These are phyloP conservation scores for Ambrosia hybrid DNA, from an alignment of 140 eudicot species.

Conservation along the genomic window DNA sequence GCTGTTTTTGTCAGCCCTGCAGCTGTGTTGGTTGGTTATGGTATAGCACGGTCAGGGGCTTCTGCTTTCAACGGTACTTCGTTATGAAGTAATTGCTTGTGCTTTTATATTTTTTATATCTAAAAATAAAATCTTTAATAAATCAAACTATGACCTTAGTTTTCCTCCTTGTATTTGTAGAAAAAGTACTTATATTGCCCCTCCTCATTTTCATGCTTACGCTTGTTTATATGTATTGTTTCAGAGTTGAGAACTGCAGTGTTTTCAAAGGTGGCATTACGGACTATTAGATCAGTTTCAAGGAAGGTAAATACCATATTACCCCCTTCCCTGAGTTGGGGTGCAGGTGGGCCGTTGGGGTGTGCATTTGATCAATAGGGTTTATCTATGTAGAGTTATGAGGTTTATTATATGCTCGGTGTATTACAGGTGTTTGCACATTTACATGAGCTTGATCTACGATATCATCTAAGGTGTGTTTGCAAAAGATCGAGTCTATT, in stretches of 20 bases:
- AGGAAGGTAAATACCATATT: conserved; percentile 55
- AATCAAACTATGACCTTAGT: conserved; percentile 11
- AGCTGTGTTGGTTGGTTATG: conserved; percentile 87
- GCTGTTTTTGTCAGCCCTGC: conserved; percentile 92
- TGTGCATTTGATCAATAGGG: too few species aligned
- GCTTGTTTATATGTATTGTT: conserved; percentile 9
- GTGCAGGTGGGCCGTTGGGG: too few species aligned
- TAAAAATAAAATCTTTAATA: neutral
- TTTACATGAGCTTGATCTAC: conserved; percentile 92
- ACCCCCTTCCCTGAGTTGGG: neutral
- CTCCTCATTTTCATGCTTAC: conserved; percentile 13
- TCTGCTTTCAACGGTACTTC: conserved; percentile 96
- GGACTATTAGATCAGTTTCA: conserved; percentile 90
- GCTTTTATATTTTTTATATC: conserved; percentile 26
- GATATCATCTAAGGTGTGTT: conserved; percentile 81
- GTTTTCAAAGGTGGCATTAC: conserved; percentile 90
- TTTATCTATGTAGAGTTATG: neutral
- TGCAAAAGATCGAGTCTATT: neutral
- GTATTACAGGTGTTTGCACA: conserved; percentile 80
- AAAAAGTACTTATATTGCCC: neutral
- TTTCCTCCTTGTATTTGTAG: neutral
- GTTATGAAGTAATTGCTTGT: conserved; percentile 59
- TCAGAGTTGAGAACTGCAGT: conserved; percentile 95
- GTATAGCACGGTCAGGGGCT: conserved; percentile 86
- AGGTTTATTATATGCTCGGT: conserved; percentile 10